Percentiles rank a stretch among this genome's conserved stretches.
Conservation (phyloP, 1,284 basidiomycete genomes). For the Heliocybe sulcata region DNA sequence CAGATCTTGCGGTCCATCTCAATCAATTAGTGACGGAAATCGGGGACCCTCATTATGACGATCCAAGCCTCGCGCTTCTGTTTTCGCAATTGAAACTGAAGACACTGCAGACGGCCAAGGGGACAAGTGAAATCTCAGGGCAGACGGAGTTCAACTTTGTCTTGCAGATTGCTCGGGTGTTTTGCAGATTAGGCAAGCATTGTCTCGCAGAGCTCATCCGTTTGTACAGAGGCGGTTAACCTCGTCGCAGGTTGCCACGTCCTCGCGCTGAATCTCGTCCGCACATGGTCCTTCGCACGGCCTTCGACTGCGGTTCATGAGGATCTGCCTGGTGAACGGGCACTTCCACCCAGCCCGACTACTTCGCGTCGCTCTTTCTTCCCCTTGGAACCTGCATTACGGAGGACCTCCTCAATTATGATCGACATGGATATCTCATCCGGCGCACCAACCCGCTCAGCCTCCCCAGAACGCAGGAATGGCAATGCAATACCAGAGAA, state of each 20-base stretch:
- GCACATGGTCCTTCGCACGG: slow-evolving; percentile 86
- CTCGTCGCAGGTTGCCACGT: slow-evolving; percentile 75
- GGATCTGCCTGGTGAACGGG: slow-evolving; percentile 6
- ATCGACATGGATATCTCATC: slow-evolving; percentile 84
- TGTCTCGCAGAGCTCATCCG: slow-evolving; percentile 1
- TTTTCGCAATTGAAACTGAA: slow-evolving; percentile 88
- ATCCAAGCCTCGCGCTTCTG: slow-evolving; percentile 83
- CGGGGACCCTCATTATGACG: slow-evolving; percentile 86
- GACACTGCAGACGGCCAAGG: slow-evolving; percentile 87
- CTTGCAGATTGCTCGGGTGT: slow-evolving; percentile 85
- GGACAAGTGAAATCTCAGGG: slow-evolving; percentile 84
- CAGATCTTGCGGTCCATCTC: slow-evolving; percentile 55
- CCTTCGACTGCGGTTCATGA: slow-evolving; percentile 39
- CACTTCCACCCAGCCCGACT: slow-evolving; percentile 29
- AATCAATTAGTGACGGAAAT: slow-evolving; percentile 53
- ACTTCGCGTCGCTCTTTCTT: slow-evolving; percentile 38
- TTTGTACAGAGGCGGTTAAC: slow-evolving; percentile 4
- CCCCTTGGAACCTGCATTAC: slow-evolving; percentile 43
- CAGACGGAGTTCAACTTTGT: slow-evolving; percentile 90
- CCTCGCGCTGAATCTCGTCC: slow-evolving; percentile 80
- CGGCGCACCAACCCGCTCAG: slow-evolving; percentile 48
- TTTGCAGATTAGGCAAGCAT: slow-evolving; percentile 85
- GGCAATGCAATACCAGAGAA: slow-evolving; percentile 10
- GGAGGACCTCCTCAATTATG: slow-evolving; percentile 63
- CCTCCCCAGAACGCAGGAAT: slow-evolving; percentile 34